phyloP scores from a whole-genome alignment of 305 asterid genomes.

The Fraxinus velutina region DNA sequence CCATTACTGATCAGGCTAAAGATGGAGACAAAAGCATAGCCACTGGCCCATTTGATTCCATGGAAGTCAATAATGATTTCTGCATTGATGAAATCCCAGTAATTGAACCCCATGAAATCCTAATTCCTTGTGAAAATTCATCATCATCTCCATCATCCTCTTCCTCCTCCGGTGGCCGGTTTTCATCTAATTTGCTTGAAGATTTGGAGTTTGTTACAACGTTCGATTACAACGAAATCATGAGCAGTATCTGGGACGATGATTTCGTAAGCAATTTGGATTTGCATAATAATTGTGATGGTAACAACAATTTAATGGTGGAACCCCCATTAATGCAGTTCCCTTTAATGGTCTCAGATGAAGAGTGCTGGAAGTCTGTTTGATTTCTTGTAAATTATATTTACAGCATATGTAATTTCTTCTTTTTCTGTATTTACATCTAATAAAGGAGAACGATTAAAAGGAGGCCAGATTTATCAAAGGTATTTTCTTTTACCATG shows the following conservation, averaged over 20 bases:
- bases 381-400: conserved; percentile 16
- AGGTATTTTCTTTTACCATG: neutral
- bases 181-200: conserved; percentile 25
- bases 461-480: neutral
- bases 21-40: conserved; percentile 1
- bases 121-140: conserved; percentile 33
- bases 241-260: conserved; percentile 45
- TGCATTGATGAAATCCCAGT: conserved; percentile 72
- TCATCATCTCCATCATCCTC: conserved; percentile 40
- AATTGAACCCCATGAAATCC: conserved; percentile 59
- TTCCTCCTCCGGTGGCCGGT: conserved; percentile 14
- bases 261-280: conserved; percentile 50
- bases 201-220: conserved; percentile 29
- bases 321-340: conserved; percentile 14
- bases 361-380: conserved; percentile 37
- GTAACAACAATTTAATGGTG: conserved; percentile 14
- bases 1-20: conserved; percentile 20
- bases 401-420: neutral
- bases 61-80: conserved; percentile 46
- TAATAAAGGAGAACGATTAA: neutral
- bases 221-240: conserved; percentile 41
- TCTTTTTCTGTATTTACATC: neutral
- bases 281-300: conserved; percentile 30
- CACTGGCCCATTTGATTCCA: conserved; percentile 17
- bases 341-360: conserved; percentile 27